Base-by-base conservation (phyloP, 805 yeast species). In the Metschnikowia reukaufii region DNA sequence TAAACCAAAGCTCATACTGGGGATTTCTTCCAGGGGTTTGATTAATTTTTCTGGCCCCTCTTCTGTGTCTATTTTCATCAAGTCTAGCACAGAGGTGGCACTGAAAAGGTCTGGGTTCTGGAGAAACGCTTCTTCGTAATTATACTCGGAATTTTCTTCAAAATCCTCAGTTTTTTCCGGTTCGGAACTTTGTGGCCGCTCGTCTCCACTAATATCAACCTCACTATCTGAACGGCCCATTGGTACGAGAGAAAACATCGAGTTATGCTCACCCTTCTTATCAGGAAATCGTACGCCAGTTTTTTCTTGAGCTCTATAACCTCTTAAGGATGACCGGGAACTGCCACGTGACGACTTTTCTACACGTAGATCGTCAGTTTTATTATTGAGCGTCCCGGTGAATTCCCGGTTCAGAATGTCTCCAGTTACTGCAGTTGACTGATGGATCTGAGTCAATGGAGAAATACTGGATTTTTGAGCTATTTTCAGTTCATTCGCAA, bases 181-280 rank as follows among this genome's bases (percentile, higher is more conserved):
- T 8, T 42, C 38, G 13, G 48, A 51, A 2, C 32, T 38, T 6
- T 49, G 48, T 7, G 52, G 50, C 0, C 47, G 51, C n/a, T 56
- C 55, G 6, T 50, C 51, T 4, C 44, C 54, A 35, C 56, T 41
- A 4, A 33, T 54, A 20, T 61, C 64, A 52, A 48, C 55, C 29
- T 65, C 70, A 44, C 66, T 64, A 35, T 58, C 62, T 44, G 54
- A 59, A 8, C 47, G 23, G n/a, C 29, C 23, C 42, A 36, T 23
- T n/a, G 47, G 45, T 4, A 34, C 50, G 21, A 40, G 35, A 19
- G 46, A 42, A 21, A 41, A 41, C 45, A 37, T 41, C 27, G 46
- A 37, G 35, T 20, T 40, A 23, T 42, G 36, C n/a, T 34, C 33
- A 37, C 47, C 19, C 23, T 9, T 20, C 23, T 20, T 35, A 10